Base-by-base conservation (phyloP, 2,329 filamentous ascomycete species). In the Aspergillus brunneoviolaceus region DNA sequence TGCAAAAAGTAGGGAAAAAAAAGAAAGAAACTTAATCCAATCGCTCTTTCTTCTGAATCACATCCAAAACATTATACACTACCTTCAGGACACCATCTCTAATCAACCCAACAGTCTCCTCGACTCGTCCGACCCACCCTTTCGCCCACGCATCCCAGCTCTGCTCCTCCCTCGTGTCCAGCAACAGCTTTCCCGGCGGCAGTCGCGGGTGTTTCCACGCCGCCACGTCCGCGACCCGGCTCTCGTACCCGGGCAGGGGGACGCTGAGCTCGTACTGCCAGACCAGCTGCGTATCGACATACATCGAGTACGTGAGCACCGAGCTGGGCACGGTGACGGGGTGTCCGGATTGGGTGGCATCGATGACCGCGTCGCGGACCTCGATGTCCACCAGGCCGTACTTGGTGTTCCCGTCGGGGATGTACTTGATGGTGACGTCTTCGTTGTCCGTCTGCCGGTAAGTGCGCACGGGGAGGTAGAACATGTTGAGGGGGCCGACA, bases 401-500 rank as follows among this genome's bases (percentile, higher is more conserved):
- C 74, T 98, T 98, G 63, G 88, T 92, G 70, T 92, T 93, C 1
- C 94, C 94, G 60, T 89, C 85, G 2, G 94, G 90, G 50, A 85
- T 84, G 80, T 85, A 96, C 86, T 94, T 91, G 64, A 98, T 82
- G 72, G 88, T 84, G 11, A 96, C 85, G 76, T 98, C 95, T 67
- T 93, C 87, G 1, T 88, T 83, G 66, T 96, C 92, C 1, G 84
- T 85, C 76, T 97, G 92, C 66, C 82, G 82, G 75, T 98, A 99
- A 0, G 92, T 94, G 2, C 89, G 84, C 25, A 94, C 79, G 0
- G 95, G 95, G 4, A 95, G 84, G 67, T 95, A 96, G 72, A 99
- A 99, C 83, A 98, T 96, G 73, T 88, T 96, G 55, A 99, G 74
- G 0, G 95, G 95, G 57, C 91, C 95, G 0, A 90, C 92, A 25